Evolutionary conservation across 73 alveolate species (phyloP).

Genomic region (Symbiodinium pilosum): DNA sequence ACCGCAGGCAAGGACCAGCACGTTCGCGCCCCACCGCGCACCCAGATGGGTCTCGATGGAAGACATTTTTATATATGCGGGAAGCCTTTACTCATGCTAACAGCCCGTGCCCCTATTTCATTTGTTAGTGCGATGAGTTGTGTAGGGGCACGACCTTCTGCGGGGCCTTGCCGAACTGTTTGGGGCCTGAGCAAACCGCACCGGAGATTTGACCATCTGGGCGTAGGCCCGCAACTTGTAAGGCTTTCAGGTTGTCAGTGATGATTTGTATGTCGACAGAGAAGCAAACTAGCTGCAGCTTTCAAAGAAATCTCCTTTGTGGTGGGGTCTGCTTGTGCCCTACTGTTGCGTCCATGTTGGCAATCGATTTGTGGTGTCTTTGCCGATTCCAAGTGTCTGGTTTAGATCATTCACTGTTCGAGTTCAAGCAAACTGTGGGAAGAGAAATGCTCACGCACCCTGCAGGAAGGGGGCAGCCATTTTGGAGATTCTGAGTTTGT

Average conservation of each 20-base stretch:
- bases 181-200: not conserved
- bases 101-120: no score
- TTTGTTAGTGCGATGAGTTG: not conserved
- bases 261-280: not conserved
- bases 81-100: no score
- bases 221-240: no score
- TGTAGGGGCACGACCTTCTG: not conserved
- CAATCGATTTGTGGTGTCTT: slow-evolving; percentile 9
- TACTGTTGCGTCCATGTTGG: slow-evolving; percentile 15
- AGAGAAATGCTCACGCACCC: no score
- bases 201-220: not conserved
- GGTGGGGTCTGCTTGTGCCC: not conserved
- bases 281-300: no score
- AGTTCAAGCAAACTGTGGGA: not conserved
- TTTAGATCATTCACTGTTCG: not conserved
- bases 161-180: slow-evolving; percentile 26
- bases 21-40: not conserved
- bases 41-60: no score
- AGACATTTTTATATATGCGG: no score
- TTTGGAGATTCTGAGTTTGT: no score
- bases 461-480: no score
- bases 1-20: slow-evolving; percentile 16
- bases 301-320: no score
- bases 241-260: no score
- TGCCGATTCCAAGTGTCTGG: slow-evolving; percentile 4